Evolutionary conservation across 2,329 filamentous ascomycete species (phyloP), one percentile per base, ranked within the genome.

Genomic region (Rasamsonia emersonii): DNA sequence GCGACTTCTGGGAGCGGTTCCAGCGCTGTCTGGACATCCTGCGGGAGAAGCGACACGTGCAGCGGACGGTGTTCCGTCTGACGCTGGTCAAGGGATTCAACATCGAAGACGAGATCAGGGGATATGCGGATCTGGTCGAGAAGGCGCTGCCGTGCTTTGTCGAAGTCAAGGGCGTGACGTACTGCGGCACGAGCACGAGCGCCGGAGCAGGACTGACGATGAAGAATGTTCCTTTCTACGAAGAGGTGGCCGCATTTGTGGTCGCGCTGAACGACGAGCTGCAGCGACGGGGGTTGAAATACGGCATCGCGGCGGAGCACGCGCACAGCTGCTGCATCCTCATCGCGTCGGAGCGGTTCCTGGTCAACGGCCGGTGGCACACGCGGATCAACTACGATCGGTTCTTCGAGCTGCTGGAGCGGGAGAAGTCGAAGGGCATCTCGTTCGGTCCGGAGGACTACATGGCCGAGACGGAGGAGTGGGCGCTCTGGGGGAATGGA

Each of bases 1-100:
- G 91, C 30, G 89, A 96, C 61, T 98, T 93, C 62, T 96, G 89
- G 91, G 88, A 95, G 62, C 79, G 91, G 4, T 95, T 96, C 71
- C 78, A 84, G 53, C 73, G 81, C 18, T 96, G 91, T 52, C 73
- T 96, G 19, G 86, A 93, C 38, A 94, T 98, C 40, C 65, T 96
- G 14, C 76, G 83, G 10, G 81, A 83, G 56, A 82, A 84, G 59
- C 76, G 89, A 24, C 81, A 84, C 65, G 72, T 79, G 33, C 89
- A 95, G 55, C 79, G 89, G 33, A 96, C 91, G 4, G 91, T 96
- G 3, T 96, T 93, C 68, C 79, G 91, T 2, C 72, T 96, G 3
- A 96, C 89, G 0, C 77, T 98, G 2, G 91, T 96, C 53, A 96
- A 96, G 64, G 89, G 88, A 3, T 96, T 98, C 73, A 96, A 98